Conservation (phyloP, 169 alveolate genomes). For the Plasmodium relictum region DNA sequence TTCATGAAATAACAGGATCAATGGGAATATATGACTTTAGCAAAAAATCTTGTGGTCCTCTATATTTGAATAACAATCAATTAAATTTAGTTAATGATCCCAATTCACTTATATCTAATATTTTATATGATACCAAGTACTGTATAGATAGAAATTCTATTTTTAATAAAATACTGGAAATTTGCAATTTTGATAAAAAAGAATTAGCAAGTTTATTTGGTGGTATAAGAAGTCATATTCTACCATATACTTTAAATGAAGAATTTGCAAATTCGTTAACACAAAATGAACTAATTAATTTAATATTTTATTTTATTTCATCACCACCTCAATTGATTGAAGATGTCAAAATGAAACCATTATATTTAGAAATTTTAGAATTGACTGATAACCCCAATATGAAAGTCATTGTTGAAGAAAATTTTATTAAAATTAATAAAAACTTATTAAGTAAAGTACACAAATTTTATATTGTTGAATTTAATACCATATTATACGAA, state of each 20-base stretch:
- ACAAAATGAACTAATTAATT: conserved; percentile 11
- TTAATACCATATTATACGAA: conserved; percentile 1
- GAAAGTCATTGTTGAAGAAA: neutral
- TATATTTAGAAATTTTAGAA: conserved; percentile 4
- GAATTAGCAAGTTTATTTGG: conserved; percentile 35
- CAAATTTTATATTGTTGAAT: neutral
- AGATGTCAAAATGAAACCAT: neutral
- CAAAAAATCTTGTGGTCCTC: conserved; percentile 10
- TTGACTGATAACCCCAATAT: neutral
- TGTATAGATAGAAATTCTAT: conserved; percentile 46
- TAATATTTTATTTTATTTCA: conserved; percentile 34
- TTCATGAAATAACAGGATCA: conserved; percentile 35
- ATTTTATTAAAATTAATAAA: neutral
- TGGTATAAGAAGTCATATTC: conserved; percentile 12
- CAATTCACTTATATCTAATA: conserved; percentile 41
- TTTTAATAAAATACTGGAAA: conserved; percentile 18
- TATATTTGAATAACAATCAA: conserved; percentile 34
- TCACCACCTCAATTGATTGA: conserved; percentile 29
- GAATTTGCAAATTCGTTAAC: conserved; percentile 19
- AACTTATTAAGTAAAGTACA: neutral
- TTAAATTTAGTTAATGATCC: conserved; percentile 33
- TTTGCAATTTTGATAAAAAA: conserved; percentile 34
- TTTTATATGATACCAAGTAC: conserved; percentile 24
- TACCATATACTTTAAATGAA: conserved; percentile 42
- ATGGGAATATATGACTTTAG: conserved; percentile 30